Base-by-base conservation (phyloP, 768 basidiomycete genomes). In the Leucosporidium creatinivorum region DNA sequence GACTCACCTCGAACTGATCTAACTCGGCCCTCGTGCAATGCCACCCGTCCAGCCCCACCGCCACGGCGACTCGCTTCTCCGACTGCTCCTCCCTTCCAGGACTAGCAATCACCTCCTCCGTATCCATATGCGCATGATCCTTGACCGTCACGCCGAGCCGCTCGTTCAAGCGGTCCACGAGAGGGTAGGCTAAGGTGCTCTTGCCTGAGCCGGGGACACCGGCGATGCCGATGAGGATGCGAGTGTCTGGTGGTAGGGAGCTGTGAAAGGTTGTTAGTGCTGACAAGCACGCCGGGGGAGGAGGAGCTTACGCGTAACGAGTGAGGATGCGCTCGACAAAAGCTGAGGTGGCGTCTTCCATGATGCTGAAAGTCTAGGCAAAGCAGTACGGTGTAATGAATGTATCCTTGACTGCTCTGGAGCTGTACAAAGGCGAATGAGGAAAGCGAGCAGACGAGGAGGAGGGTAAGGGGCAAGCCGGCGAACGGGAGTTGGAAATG, bases 31-130 rank as follows among this genome's bases (percentile, higher is more conserved):
- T 85, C 23, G 89, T 84, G 67, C 88, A 82, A 77, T 98, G 93
- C 91, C 92, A 98, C 17, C 94, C 93, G 76, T 97, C 93, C 49
- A 92, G 81, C 10, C 88, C 85, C 15, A 96, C 84, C 52, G 91
- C 83, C 39, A 88, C 81, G 7, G 86, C 89, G 21, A 77, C 33
- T 69, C 76, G 70, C 49, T 66, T 21, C 58, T 61, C 30, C 28
- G 30, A 61, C 39, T 59, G 26, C 50, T 26, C 50, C 25, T 36
- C n/a, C 17, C 36, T 19, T 21, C 18, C 19, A 57, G 62, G 63
- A 12, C 25, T 17, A 3, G 62, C 70, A 0, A 76, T 23, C 19
- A 12, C 68, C 31, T 67, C 65, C 30, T 54, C 33, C 15, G 9
- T 18, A 30, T 74, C 64, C 17, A 73, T 47, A 9, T 62, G n/a